phyloP scores from a whole-genome alignment of 352 stramenopile genomes.

The Hyphochytrium catenoides region DNA sequence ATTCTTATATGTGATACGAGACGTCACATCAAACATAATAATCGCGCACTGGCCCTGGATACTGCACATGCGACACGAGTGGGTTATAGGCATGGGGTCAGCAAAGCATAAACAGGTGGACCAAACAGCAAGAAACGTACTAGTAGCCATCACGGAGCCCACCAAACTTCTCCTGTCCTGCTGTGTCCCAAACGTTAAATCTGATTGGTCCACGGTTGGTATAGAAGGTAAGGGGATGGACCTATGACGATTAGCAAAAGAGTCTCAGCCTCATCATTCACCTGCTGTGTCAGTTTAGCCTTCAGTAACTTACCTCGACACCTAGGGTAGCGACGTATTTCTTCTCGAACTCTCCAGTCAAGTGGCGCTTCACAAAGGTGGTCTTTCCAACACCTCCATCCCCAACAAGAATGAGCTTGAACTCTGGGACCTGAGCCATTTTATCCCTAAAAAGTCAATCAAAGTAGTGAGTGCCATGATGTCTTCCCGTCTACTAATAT shows the following conservation, averaged over 20 bases:
- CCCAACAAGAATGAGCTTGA: constrained; percentile 99
- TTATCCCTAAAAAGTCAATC: too few species aligned
- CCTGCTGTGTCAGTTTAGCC: constrained; percentile 2
- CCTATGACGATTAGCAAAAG: constrained; percentile 20
- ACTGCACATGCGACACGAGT: constrained; percentile 10
- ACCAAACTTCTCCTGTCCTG: constrained; percentile 96
- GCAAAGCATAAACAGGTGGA: constrained; percentile 1
- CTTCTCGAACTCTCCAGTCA: constrained; percentile 99
- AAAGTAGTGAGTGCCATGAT: too few species aligned
- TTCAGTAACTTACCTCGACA: background rate
- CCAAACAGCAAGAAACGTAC: constrained; percentile 12
- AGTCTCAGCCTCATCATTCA: background rate
- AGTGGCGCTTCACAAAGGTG: constrained; percentile 99
- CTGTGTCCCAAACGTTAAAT: constrained; percentile 99
- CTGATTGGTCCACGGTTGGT: constrained; percentile 97
- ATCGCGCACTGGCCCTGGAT: constrained; percentile 99
- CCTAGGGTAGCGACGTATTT: constrained; percentile 74
- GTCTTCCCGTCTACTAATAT: too few species aligned
- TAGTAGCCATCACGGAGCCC: constrained; percentile 88
- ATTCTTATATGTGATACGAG: constrained; percentile 99
- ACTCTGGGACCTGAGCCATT: constrained; percentile 92
- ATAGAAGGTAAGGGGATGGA: constrained; percentile 96
- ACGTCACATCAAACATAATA: constrained; percentile 99
- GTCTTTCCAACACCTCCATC: constrained; percentile 99
- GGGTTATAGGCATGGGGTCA: background rate